Percentiles rank a stretch among this genome's conserved stretches.
These are phyloP conservation scores for Saturnispora zaruensis DNA, from an alignment of 805 yeast species.

Conservation along the genomic window DNA sequence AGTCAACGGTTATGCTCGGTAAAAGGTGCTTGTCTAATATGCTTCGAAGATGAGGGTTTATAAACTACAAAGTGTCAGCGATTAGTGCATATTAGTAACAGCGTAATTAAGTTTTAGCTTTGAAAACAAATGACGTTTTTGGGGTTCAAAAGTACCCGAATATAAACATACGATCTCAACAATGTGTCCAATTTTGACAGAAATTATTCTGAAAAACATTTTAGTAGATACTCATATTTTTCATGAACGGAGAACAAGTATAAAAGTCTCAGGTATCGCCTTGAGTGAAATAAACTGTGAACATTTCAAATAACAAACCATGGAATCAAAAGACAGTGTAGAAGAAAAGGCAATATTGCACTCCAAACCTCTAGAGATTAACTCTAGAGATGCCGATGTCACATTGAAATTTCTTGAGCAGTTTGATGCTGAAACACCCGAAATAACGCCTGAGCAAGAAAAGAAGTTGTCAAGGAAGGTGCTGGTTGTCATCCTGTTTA, in stretches of 20 bases:
- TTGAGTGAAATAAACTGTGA: not conserved
- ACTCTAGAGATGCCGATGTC: constrained; percentile 23
- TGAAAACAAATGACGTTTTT: not conserved
- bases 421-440: constrained; percentile 17
- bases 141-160: not conserved
- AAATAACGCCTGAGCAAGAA: constrained; percentile 18
- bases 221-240: not conserved
- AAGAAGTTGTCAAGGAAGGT: constrained; percentile 16
- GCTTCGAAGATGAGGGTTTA: not conserved
- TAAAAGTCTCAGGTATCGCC: not conserved
- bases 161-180: not conserved
- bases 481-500: constrained; percentile 20
- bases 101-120: not conserved
- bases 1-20: not conserved
- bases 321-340: not conserved
- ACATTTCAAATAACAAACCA: not conserved
- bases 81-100: not conserved
- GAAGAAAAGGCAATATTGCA: not conserved
- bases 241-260: not conserved
- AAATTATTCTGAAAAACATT: not conserved
- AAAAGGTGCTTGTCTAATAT: not conserved
- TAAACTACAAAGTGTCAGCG: not conserved
- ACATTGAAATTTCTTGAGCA: constrained; percentile 22
- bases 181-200: not conserved
- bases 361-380: not conserved